Evolutionary conservation across 2,329 filamentous ascomycete genomes (phyloP), one percentile per base, ranked within the genome.

Genomic region (Tothia fuscella): DNA sequence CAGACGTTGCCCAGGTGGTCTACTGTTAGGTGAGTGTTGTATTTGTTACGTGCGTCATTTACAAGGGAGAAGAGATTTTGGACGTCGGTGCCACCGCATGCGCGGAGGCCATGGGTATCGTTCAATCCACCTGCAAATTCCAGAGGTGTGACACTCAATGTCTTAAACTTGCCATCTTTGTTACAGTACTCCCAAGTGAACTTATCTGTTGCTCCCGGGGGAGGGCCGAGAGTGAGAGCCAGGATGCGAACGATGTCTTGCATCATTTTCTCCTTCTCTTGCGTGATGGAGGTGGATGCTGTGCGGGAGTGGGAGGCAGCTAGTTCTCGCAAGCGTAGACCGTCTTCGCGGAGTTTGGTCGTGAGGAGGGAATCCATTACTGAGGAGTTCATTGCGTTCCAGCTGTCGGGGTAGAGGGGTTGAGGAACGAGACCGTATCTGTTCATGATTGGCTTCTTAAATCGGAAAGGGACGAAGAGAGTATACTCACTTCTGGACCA

Each of bases 401-500:
- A 89, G 41, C 72, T 78, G 57, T 93, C 87, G 0, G 86, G 86
- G 56, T 91, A 93, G 2, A 93, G 62, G 0, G 68, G 64, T 56
- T 93, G 82, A 3, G 86, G 86, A 1, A 91, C 62, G 52, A 42
- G 29, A 24, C 29, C 36, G 43, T 29, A n/a, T n/a, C n/a, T n/a
- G n/a, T n/a, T 14, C 32, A 6, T 17, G 9, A 7, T 19, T 5
- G n/a, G 21, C n/a, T 2, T 7, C 20, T 16, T 14, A 20, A n/a
- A n/a, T n/a, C n/a, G n/a, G n/a, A n/a, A n/a, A n/a, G 93, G 72
- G 21, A 87, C 87, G n/a, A n/a, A n/a, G n/a, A n/a, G n/a, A n/a
- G n/a, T n/a, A 54, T 93, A n/a, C n/a, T n/a, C n/a, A 93, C 63
- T 93, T 93, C 33, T 75, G 64, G 4, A 93, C 83, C 7, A 93